Evolutionary conservation across 345 rosid genomes (phyloP).

Genomic region (Eucalyptus globulus): DNA sequence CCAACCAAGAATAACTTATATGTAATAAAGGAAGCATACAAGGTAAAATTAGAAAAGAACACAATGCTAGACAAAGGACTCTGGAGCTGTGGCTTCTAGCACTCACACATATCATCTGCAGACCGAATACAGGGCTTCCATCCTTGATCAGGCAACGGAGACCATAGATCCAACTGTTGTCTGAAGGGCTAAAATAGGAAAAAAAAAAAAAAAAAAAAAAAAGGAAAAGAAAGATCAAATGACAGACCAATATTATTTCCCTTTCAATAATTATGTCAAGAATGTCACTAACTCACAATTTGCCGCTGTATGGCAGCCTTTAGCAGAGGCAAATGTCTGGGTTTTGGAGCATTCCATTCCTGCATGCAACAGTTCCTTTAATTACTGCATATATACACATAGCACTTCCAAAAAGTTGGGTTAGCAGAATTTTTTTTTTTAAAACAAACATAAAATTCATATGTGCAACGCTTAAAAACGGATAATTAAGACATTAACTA

Average conservation of each 20-base stretch:
- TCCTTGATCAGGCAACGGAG: conserved; percentile 72
- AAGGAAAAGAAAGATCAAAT: background rate
- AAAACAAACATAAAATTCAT: background rate
- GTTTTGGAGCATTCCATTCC: conserved; percentile 98
- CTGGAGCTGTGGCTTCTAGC: background rate
- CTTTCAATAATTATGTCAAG: background rate
- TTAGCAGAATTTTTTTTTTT: background rate
- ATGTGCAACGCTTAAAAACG: background rate
- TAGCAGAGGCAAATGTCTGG: conserved; percentile 53
- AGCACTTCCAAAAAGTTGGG: background rate
- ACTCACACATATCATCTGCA: conserved; percentile 29
- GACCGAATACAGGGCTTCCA: conserved; percentile 65
- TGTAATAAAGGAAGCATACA: background rate
- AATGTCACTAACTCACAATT: conserved; percentile 28
- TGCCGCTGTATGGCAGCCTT: conserved; percentile 49
- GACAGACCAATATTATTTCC: background rate
- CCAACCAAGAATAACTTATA: background rate
- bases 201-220: background rate
- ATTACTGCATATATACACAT: background rate
- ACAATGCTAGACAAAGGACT: background rate
- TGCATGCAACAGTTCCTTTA: background rate
- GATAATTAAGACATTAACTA: background rate
- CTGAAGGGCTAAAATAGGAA: conserved; percentile 28
- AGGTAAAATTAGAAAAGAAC: background rate
- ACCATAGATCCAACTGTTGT: conserved; percentile 69